Base-by-base conservation (phyloP, 164 flowering plant genomes). In the Nymphaea thermarum region DNA sequence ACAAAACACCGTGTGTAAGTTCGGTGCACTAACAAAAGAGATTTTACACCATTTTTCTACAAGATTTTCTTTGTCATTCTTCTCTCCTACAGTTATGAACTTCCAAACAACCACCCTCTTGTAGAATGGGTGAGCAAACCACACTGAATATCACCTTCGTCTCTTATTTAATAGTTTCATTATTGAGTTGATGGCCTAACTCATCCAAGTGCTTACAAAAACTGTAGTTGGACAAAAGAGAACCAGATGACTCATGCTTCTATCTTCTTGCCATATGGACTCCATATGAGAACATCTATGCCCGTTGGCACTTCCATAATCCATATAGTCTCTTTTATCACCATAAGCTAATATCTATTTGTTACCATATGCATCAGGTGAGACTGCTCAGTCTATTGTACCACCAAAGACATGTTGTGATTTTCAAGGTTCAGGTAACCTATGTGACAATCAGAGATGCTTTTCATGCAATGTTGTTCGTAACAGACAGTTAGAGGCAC, bases 211-310 rank as follows among this genome's bases (percentile, higher is more conserved):
- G 10, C 6, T n/a, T 36, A 10, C 42, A 8, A 62, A 11, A 62
- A 62, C 6, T 62, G 64, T 4, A 62, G 64, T 43, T 88, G 82
- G 95, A 88, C 53, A 78, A 67, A 76, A 72, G 95, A 77, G 95
- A 88, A 70, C 83, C 81, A 42, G 93, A 83, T 80, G 98, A 92
- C 72, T 89, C 89, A 60, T 76, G 87, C 69, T 68, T 80, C 53
- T 92, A 92, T 76, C 93, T 92, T 51, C 91, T 92, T 67, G 96
- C 95, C 16, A 90, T 90, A 75, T 92, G 98, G 98, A 86, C 93
- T 71, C 95, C 98, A 72, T 96, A 96, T 88, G 78, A 70, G 73
- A 15, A 17, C 10, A 62, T 10, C n/a, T 36, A 51, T 51, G 12
- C 7, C 55, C 7, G 12, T 51, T 51, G 12, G 12, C 12, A 51